These are phyloP conservation scores for Entomortierella parvispora DNA, from an alignment of 192 early-diverging fungal genomes.

Conservation along the genomic window DNA sequence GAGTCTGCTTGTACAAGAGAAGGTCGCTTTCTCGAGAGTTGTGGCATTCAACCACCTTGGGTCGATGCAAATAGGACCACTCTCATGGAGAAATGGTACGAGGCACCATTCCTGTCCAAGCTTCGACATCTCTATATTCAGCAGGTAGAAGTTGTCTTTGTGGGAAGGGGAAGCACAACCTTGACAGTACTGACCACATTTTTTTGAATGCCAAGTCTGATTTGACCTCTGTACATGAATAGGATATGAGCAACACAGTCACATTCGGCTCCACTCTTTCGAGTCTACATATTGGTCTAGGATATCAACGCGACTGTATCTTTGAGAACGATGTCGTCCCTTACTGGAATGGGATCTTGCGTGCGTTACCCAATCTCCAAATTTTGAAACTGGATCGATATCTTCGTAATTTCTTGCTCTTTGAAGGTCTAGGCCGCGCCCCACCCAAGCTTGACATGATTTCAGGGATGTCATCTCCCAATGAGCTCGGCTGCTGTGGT, in stretches of 20 bases:
- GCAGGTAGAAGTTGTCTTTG: too few species aligned
- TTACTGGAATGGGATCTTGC: slow-evolving; percentile 19
- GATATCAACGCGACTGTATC: neutral
- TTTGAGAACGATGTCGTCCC: slow-evolving; percentile 6
- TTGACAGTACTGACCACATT: too few species aligned
- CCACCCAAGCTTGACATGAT: neutral
- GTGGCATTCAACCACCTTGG: neutral
- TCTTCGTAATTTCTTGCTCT: slow-evolving; percentile 16
- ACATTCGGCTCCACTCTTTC: slow-evolving; percentile 15
- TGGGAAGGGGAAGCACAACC: too few species aligned
- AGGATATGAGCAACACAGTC: slow-evolving; percentile 13
- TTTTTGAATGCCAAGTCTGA: neutral
- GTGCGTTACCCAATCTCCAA: slow-evolving; percentile 8
- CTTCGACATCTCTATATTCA: slow-evolving; percentile 34
- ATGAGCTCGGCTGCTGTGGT: too few species aligned
- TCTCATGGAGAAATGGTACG: slow-evolving; percentile 2
- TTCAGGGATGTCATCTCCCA: too few species aligned
- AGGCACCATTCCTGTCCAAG: slow-evolving; percentile 5
- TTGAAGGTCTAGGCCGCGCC: slow-evolving; percentile 19
- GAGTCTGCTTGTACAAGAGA: slow-evolving; percentile 3
- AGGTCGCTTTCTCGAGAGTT: slow-evolving; percentile 8
- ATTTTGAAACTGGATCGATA: slow-evolving; percentile 21
- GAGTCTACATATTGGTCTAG: slow-evolving; percentile 31
- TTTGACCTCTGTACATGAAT: neutral
- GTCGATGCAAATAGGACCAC: slow-evolving; percentile 9